Evolutionary conservation across 31 red algal species (phyloP), one percentile per base, ranked within the genome.

Genomic region (Bonnemaisonia californica): DNA sequence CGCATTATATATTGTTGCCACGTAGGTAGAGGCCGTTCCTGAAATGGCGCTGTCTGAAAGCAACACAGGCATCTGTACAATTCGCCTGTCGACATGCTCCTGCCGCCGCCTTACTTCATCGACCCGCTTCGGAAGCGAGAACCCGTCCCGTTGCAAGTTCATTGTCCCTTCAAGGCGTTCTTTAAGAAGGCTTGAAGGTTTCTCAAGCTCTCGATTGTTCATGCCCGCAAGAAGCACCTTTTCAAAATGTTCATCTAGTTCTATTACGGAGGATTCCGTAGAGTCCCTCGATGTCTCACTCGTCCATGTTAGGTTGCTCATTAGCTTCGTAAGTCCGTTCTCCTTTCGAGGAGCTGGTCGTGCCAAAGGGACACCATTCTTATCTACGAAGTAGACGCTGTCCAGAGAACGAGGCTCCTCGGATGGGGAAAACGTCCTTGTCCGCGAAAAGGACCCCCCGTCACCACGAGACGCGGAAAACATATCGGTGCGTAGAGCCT

Each of bases 51-150:
- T 31, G 66, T 33, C 32, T 11, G 66, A 70, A 35, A 59, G 23
- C 54, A 77, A 45, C 74, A 77, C 54, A 2, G 74, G 74, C 74
- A 61, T 77, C 54, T 77, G 74, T 34, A 61, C 74, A 19, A 77
- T 47, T 26, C 74, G 26, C 4, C 55, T 16, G 24, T 77, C 74
- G 29, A 77, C 29, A 60, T 77, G 74, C 56, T 77, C 74, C 54
- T 61, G 48, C 13, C 74, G 26, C 19, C 47, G 37, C 33, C 74
- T 47, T 2, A 77, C 33, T 22, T 77, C 74, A 18, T 58, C 74
- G 23, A 38, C 74, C 7, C 56, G n/a, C 7, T 33, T 3, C 54
- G 45, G 24, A 13, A 77, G 54, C 33, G 16, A 32, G 11, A 29
- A 3, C 3, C 31, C 56, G 19, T 59, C 74, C 2, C 56, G 31